Evolutionary conservation across 2,329 filamentous ascomycete species (phyloP).

Genomic region (Claviceps maximensis): DNA sequence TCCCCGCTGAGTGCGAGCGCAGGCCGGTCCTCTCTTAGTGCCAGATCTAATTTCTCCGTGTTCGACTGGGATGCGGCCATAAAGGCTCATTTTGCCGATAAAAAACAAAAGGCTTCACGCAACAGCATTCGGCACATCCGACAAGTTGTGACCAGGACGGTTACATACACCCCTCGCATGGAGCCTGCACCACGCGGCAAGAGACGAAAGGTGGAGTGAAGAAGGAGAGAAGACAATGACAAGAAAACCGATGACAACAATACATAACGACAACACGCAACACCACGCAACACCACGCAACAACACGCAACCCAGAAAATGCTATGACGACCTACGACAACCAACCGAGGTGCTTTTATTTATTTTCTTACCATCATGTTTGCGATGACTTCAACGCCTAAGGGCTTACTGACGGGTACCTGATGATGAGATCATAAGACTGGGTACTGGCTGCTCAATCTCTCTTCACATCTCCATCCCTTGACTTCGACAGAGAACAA

Average conservation of each 20-base stretch:
- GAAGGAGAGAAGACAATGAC: neutral
- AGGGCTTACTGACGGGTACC: neutral
- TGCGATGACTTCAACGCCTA: slow-evolving; percentile 2
- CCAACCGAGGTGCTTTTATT: neutral
- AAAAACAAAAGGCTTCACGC: slow-evolving; percentile 41
- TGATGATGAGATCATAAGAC: neutral
- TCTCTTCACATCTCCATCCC: neutral
- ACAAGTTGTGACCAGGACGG: slow-evolving; percentile 87
- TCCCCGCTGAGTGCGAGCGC: slow-evolving; percentile 54
- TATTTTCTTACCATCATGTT: slow-evolving; percentile 4
- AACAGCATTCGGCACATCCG: slow-evolving; percentile 59
- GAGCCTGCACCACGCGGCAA: slow-evolving; percentile 87
- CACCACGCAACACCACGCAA: no score
- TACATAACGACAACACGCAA: neutral
- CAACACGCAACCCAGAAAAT: neutral
- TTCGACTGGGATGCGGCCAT: slow-evolving; percentile 68
- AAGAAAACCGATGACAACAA: neutral
- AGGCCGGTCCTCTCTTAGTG: slow-evolving; percentile 61
- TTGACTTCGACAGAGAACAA: neutral
- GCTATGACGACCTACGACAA: neutral
- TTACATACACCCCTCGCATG: slow-evolving; percentile 79
- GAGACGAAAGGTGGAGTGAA: slow-evolving; percentile 56
- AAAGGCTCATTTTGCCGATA: slow-evolving; percentile 52
- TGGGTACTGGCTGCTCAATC: slow-evolving; percentile 1
- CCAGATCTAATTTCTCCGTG: slow-evolving; percentile 50